These are phyloP conservation scores for Rhizodiscina lignyota DNA, from an alignment of 495 filamentous ascomycete genomes.

Conservation along the genomic window DNA sequence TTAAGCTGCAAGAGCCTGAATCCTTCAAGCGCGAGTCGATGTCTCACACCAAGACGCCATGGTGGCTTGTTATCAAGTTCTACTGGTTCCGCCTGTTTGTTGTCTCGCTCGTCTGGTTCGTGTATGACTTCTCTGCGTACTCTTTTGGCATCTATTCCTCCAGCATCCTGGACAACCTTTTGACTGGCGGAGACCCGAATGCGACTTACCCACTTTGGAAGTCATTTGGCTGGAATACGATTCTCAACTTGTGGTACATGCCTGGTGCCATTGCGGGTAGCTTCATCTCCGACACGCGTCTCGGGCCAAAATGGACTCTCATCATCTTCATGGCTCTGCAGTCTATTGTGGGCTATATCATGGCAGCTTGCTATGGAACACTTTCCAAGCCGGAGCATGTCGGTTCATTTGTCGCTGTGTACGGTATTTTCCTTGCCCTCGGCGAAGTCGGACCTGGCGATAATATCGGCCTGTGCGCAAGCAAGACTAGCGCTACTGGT, in stretches of 20 bases:
- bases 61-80: conserved; percentile 35
- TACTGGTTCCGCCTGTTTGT: conserved; percentile 47
- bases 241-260: conserved; percentile 75
- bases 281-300: conserved; percentile 44
- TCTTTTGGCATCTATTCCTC: conserved; percentile 67
- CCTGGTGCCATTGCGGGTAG: conserved; percentile 68
- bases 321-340: conserved; percentile 50
- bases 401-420: conserved; percentile 62
- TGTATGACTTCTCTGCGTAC: conserved; percentile 77
- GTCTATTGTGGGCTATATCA: conserved; percentile 69
- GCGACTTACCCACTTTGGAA: too few species aligned
- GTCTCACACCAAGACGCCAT: conserved; percentile 37
- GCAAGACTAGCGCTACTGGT: conserved; percentile 74
- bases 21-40: conserved; percentile 50
- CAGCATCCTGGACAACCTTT: conserved; percentile 50
- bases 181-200: conserved; percentile 32
- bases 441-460: conserved; percentile 81
- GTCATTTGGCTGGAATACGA: conserved; percentile 69
- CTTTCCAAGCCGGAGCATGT: conserved; percentile 47
- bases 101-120: conserved; percentile 77
- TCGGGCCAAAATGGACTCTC: conserved; percentile 60
- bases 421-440: conserved; percentile 65
- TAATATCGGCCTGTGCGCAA: conserved; percentile 77
- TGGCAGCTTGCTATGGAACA: conserved; percentile 55
- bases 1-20: conserved; percentile 68